Evolutionary conservation across 805 yeast species (phyloP), one percentile per base, ranked within the genome.

Genomic region (Candida coquimbonensis): DNA sequence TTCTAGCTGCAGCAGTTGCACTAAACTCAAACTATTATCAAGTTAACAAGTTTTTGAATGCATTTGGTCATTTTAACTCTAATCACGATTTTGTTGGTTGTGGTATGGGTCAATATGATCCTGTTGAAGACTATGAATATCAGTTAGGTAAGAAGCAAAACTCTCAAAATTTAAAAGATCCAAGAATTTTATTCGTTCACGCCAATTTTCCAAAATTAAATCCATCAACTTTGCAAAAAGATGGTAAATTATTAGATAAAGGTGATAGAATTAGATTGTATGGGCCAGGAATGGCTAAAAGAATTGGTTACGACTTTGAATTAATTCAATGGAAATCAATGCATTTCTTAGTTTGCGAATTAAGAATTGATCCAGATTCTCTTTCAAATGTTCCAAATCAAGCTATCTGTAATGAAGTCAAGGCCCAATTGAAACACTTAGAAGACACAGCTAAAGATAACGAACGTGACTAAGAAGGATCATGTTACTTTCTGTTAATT

Each of bases 121-220:
- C 83, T 0, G 70, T 70, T 7, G 76, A 73, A 45, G 85, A 80
- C 55, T 75, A 60, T 44, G 55, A 59, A 41, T 47, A 66, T 14
- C 57, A 56, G 48, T 40, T 50, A 31, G 56, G 54, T 25, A 67
- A 65, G 40, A 11, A 38, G 13, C 45, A 51, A 37, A 53, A 51
- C 21, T 43, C 39, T 25, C 39, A 52, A n/a, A 39, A 44, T 11
- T 53, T 43, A 8, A 53, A 51, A 40, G 54, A 46, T n/a, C 69
- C 72, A 39, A 55, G 56, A 35, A 57, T 66, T 16, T 53, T 80
- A 48, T 81, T 82, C 53, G 73, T 81, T 42, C 88, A 82, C 57
- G 78, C 85, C 33, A 81, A 82, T 57, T 75, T 71, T 64, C 87
- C 87, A 8, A 82, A 82, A 58, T 62, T 81, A 48, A 78, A 82